phyloP scores from a whole-genome alignment of 495 filamentous ascomycete species.

The Podospora didyma region DNA sequence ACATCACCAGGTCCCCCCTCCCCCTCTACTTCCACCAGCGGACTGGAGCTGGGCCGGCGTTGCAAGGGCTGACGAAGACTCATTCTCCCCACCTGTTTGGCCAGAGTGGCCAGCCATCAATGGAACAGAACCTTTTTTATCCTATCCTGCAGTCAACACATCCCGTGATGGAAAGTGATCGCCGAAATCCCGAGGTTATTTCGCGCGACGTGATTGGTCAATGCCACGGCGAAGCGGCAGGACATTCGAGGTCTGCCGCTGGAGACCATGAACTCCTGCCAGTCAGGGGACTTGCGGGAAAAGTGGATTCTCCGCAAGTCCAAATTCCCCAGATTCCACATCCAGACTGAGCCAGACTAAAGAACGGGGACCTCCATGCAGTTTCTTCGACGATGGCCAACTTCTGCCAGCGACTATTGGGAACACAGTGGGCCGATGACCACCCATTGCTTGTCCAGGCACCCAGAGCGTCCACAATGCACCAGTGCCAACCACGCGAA shows the following conservation, averaged over 20 bases:
- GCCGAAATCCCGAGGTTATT: slow-evolving; percentile 4
- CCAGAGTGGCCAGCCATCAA: not conserved
- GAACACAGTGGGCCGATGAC: not conserved
- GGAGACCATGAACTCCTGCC: not conserved
- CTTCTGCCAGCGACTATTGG: not conserved
- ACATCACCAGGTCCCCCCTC: too few relatives aligned
- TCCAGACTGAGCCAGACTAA: not conserved
- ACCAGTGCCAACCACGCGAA: not conserved
- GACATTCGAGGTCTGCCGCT: not conserved
- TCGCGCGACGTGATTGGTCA: not conserved
- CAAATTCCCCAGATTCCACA: slow-evolving; percentile 1
- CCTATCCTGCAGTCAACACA: not conserved
- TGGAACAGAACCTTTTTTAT: not conserved
- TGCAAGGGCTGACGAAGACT: too few relatives aligned
- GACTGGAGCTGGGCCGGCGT: too few relatives aligned
- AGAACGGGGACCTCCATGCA: not conserved
- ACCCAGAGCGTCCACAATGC: slow-evolving; percentile 5
- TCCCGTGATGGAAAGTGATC: slow-evolving; percentile 2
- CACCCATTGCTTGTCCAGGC: slow-evolving; percentile 3
- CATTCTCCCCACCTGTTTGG: slow-evolving; percentile 1
- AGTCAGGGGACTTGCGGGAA: slow-evolving; percentile 7
- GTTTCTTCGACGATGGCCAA: not conserved
- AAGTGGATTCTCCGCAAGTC: slow-evolving; percentile 18
- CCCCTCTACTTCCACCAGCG: not conserved
- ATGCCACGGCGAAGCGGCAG: not conserved